Conservation (phyloP, 768 basidiomycete species). For the Mrakia frigida region DNA sequence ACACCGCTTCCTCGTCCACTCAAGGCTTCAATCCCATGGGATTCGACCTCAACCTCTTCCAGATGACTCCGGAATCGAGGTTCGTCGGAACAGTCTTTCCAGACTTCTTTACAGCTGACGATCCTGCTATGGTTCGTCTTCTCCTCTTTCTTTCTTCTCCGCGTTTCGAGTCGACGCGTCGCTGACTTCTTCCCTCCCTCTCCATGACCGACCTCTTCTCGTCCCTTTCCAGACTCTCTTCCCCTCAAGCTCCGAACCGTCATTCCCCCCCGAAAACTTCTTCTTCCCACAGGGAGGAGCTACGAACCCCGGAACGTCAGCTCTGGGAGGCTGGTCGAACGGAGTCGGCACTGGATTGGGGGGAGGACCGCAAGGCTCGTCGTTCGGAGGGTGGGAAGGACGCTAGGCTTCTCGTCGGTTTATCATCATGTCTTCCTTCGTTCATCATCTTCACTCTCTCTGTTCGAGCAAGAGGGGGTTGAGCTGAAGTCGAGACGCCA, state of each 20-base stretch:
- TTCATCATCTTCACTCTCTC: too few species aligned
- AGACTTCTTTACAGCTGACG: background rate
- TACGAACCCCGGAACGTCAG: too few species aligned
- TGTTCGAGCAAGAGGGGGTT: too few species aligned
- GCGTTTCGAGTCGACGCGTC: background rate
- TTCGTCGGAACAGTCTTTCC: background rate
- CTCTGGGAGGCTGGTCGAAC: background rate
- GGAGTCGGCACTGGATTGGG: background rate
- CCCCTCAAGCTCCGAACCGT: background rate
- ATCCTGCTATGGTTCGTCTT: background rate
- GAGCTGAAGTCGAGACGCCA: too few species aligned
- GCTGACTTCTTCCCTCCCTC: background rate
- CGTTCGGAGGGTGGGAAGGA: too few species aligned
- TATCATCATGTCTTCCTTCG: too few species aligned
- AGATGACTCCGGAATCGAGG: background rate
- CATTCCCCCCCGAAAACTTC: background rate
- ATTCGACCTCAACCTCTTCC: background rate
- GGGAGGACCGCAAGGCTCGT: background rate
- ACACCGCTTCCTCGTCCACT: background rate
- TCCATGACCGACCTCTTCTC: too few species aligned
- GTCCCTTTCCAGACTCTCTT: background rate
- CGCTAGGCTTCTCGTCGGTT: too few species aligned
- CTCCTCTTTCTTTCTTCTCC: background rate
- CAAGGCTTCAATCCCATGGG: background rate
- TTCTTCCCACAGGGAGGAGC: background rate